Percentiles rank a stretch among this genome's conserved stretches.
Conservation (phyloP, 768 basidiomycete genomes). For the Agrocybe praecox region DNA sequence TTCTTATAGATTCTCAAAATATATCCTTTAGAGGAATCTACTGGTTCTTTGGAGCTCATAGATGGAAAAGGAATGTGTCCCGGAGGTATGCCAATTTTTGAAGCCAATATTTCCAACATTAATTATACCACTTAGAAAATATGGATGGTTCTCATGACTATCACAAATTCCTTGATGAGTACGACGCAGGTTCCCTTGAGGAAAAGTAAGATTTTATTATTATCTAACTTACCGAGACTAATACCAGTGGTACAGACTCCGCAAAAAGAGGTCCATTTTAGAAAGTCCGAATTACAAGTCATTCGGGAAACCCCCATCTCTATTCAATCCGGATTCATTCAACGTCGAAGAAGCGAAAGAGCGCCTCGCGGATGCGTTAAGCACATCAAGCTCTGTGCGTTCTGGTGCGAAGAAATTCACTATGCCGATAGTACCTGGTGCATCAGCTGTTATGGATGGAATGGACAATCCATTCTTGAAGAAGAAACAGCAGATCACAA, state of each 20-base stretch:
- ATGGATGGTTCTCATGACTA: conserved; percentile 25
- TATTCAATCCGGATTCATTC: conserved; percentile 24
- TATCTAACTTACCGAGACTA: not conserved
- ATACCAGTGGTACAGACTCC: conserved; percentile 4
- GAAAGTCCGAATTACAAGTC: conserved; percentile 27
- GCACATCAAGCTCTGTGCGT: conserved; percentile 26
- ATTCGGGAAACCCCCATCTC: conserved; percentile 24
- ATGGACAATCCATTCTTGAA: conserved; percentile 12
- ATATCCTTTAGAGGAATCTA: conserved; percentile 24
- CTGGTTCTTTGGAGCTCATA: conserved; percentile 27
- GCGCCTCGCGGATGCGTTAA: conserved; percentile 23
- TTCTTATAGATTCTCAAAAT: conserved; percentile 26
- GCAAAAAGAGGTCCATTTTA: conserved; percentile 30
- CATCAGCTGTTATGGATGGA: conserved; percentile 4
- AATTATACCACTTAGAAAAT: conserved; percentile 17
- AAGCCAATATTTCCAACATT: not conserved
- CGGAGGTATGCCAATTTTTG: conserved; percentile 16
- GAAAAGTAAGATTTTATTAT: conserved; percentile 9
- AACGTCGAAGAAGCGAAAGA: conserved; percentile 22
- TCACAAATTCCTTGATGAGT: conserved; percentile 20
- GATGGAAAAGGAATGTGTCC: conserved; percentile 28
- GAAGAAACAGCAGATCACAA: conserved; percentile 18
- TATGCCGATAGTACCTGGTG: conserved; percentile 19
- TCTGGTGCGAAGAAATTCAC: conserved; percentile 26
- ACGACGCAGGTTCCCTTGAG: conserved; percentile 11